A percentile compares a stretch with the other conserved stretches of the same genome.
These are phyloP conservation scores for Aquilaria sinensis DNA, from an alignment of 345 rosid genomes.

Conservation along the genomic window DNA sequence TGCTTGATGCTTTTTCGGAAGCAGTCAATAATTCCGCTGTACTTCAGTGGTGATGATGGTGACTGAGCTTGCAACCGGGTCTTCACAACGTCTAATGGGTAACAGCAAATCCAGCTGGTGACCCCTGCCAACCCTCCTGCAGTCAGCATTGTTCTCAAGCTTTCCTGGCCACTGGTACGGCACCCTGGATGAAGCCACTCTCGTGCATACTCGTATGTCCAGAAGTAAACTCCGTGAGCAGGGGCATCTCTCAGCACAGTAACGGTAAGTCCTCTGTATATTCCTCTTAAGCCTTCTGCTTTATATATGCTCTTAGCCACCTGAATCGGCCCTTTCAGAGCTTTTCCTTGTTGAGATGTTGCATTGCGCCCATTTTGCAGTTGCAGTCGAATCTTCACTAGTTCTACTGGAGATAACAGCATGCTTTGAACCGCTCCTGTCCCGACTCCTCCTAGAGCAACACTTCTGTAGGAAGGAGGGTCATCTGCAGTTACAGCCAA, in stretches of 20 bases:
- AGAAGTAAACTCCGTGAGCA: constrained; percentile 79
- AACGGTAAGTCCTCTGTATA: constrained; percentile 67
- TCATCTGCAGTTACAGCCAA: constrained; percentile 34
- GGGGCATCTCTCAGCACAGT: constrained; percentile 88
- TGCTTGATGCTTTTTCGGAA: constrained; percentile 45
- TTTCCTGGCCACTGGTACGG: constrained; percentile 65
- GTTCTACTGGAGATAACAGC: constrained; percentile 68
- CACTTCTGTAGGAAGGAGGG: constrained; percentile 83
- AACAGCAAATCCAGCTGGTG: constrained; percentile 84
- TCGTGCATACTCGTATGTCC: constrained; percentile 77
- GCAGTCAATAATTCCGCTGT: constrained; percentile 66
- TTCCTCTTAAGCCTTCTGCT: constrained; percentile 53
- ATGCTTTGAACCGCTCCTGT: constrained; percentile 84
- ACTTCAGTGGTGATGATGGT: constrained; percentile 28
- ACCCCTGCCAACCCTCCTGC: constrained; percentile 94
- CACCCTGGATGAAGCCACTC: constrained; percentile 90
- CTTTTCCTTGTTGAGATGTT: constrained; percentile 10
- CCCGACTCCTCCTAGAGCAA: constrained; percentile 75
- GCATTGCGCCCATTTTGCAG: constrained; percentile 29
- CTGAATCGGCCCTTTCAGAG: constrained; percentile 39
- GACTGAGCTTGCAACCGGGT: constrained; percentile 73
- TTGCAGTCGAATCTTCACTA: constrained; percentile 84
- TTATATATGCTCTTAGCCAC: constrained; percentile 55
- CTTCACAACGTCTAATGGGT: constrained; percentile 85
- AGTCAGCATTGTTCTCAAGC: constrained; percentile 61